A percentile compares a stretch with the other conserved stretches of the same genome.
These are phyloP conservation scores for Beauveria australis DNA, from an alignment of 2,329 filamentous ascomycete genomes.

Conservation along the genomic window DNA sequence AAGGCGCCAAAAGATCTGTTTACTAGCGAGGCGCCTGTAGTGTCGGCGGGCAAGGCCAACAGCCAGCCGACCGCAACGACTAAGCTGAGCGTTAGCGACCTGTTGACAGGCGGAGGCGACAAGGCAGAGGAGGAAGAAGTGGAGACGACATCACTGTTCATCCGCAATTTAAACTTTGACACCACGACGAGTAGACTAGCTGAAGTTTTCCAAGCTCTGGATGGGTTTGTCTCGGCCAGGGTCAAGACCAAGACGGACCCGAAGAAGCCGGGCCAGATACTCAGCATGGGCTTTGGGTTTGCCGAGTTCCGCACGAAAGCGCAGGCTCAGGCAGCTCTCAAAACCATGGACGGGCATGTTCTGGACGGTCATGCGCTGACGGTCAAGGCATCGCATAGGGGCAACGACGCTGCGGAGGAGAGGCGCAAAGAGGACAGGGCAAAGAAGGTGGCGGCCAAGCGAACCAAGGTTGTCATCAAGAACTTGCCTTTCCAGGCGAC, in stretches of 20 bases:
- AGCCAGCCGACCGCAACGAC: conserved; percentile 36
- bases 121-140: conserved; percentile 44
- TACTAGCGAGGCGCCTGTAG: conserved; percentile 18
- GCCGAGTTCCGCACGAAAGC: conserved; percentile 74
- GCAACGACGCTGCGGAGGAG: conserved; percentile 79
- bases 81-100: conserved; percentile 61
- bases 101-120: conserved; percentile 49
- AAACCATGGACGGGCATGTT: conserved; percentile 78
- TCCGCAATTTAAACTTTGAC: conserved; percentile 88
- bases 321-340: conserved; percentile 70
- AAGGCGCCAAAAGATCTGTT: conserved; percentile 86
- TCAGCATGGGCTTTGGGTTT: conserved; percentile 98
- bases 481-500: conserved; percentile 93
- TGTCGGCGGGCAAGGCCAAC: conserved; percentile 19
- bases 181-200: conserved; percentile 71
- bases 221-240: conserved; percentile 79
- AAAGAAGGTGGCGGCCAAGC: conserved; percentile 67
- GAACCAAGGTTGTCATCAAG: conserved; percentile 95
- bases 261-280: conserved; percentile 77
- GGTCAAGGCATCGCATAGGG: conserved; percentile 81
- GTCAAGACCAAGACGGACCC: conserved; percentile 91
- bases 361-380: conserved; percentile 82
- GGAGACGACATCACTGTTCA: conserved; percentile 74
- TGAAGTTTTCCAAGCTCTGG: conserved; percentile 70
- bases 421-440: conserved; percentile 72